Percentiles rank a stretch among this genome's conserved stretches.
These are phyloP conservation scores for Saprolegnia diclina DNA, from an alignment of 352 stramenopile genomes.

Conservation along the genomic window DNA sequence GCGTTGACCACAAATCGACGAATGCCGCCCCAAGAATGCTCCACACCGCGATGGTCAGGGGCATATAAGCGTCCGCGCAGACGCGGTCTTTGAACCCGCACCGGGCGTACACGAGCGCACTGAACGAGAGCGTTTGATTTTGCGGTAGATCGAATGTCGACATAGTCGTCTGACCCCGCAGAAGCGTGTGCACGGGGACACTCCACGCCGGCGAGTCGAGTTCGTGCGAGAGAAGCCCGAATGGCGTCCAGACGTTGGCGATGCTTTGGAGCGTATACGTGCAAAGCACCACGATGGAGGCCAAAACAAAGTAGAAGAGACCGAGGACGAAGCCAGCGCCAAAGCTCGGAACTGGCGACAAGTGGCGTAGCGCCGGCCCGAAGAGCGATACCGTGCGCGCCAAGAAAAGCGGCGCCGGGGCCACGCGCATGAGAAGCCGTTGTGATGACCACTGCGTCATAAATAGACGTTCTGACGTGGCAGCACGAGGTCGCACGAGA, in stretches of 20 bases:
- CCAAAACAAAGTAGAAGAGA: too few relatives aligned
- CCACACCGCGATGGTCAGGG: conserved; percentile 27
- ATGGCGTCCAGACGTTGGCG: conserved; percentile 26
- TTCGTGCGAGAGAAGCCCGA: conserved; percentile 27
- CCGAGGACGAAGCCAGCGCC: too few relatives aligned
- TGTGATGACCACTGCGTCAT: too few relatives aligned
- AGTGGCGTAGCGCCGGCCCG: too few relatives aligned
- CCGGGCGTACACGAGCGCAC: conserved; percentile 29
- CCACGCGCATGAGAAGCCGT: too few relatives aligned
- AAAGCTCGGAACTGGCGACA: too few relatives aligned
- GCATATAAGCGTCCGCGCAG: conserved; percentile 23
- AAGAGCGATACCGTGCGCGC: too few relatives aligned
- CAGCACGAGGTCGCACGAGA: too few relatives aligned
- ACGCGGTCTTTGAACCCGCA: conserved; percentile 15
- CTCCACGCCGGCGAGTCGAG: conserved; percentile 26
- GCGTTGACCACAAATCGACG: conserved; percentile 10
- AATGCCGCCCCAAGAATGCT: conserved; percentile 20
- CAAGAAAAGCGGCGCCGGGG: too few relatives aligned
- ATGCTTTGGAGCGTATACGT: conserved; percentile 27
- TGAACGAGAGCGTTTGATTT: conserved; percentile 26
- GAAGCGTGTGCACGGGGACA: conserved; percentile 28
- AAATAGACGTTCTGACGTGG: too few relatives aligned
- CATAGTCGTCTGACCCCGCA: conserved; percentile 19
- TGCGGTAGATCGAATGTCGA: not conserved
- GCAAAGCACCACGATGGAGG: conserved; percentile 23